These are phyloP conservation scores for Carpinus viminea DNA, from an alignment of 306 rosid genomes.

Conservation along the genomic window DNA sequence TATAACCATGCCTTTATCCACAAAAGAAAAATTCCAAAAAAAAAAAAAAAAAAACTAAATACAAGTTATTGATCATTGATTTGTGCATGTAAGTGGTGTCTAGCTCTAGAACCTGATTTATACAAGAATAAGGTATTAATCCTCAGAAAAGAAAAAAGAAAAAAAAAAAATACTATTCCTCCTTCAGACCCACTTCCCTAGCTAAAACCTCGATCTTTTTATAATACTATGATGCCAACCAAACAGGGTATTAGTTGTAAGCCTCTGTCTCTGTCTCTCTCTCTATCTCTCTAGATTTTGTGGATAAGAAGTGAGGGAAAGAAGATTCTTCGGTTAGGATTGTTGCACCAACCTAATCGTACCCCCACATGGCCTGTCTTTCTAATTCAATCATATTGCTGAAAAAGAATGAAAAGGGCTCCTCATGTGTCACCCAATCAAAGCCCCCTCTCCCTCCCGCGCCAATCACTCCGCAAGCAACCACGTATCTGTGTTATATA, in stretches of 20 bases:
- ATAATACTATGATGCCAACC: neutral
- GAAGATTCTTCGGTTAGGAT: conserved; percentile 16
- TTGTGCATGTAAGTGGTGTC: neutral
- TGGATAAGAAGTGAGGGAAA: neutral
- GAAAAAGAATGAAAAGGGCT: neutral
- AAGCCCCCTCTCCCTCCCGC: neutral
- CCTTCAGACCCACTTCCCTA: neutral
- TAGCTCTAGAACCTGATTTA: neutral
- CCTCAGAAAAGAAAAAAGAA: too few species aligned
- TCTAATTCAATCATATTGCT: neutral
- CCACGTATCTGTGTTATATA: too few species aligned
- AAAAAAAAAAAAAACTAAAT: too few species aligned
- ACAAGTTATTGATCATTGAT: too few species aligned
- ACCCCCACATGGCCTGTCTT: conserved; percentile 20
- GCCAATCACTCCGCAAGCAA: conserved; percentile 39
- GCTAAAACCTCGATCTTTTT: neutral
- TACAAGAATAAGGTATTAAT: too few species aligned
- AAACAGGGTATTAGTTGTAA: conserved; percentile 1
- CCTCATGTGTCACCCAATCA: neutral
- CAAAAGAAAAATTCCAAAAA: too few species aligned
- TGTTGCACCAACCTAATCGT: conserved; percentile 29
- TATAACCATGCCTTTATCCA: too few species aligned
- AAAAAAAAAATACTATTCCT: neutral
- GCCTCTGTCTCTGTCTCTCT: neutral
- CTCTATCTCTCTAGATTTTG: neutral